Evolutionary conservation across 2,329 filamentous ascomycete genomes (phyloP), one percentile per base, ranked within the genome.

Genomic region (Alternaria incomplexa): DNA sequence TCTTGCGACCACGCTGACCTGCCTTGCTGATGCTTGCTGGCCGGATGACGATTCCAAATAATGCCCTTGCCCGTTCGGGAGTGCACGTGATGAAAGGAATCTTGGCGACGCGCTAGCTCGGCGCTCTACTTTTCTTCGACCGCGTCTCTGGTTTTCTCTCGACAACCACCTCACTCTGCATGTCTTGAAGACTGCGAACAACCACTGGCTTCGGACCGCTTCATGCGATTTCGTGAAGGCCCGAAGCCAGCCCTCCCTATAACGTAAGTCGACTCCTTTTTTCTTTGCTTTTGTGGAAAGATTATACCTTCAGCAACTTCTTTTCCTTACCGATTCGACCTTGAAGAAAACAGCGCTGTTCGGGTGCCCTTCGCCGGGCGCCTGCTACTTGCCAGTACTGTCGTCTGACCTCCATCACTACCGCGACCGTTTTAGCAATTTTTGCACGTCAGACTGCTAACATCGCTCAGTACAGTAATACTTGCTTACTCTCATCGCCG

Each of bases 351-450:
- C 78, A 83, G 84, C 85, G 86, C 87, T 90, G 84, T 87, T 68
- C 89, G 90, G 88, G 84, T 77, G 83, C 82, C 82, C 82, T 80
- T 84, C 83, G 83, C 86, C 85, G 84, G 85, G 81, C 78, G 86
- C 88, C 89, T 92, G 91, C 90, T 93, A 93, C 91, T 93, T 92
- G 91, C 91, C 91, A 94, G 91, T 93, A 93, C 90, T 82, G 84
- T 87, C 89, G 89, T 92, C 91, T 93, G 91, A 93, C 83, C 70
- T 70, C 70, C 65, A 51, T 50, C 43, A 55, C 32, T 28, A n/a
- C 15, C 26, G 22, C n/a, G 22, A 56, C 26, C 20, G 6, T 56
- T 46, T 52, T 56, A 28, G 30, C 36, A 46, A 22, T 26, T 23
- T 56, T 47, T 45, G 23, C 44, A 26, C 23, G 61, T 30, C 61